Evolutionary conservation across 768 basidiomycete species (phyloP), one percentile per base, ranked within the genome.

Genomic region (Hemileccinum rubropunctum): DNA sequence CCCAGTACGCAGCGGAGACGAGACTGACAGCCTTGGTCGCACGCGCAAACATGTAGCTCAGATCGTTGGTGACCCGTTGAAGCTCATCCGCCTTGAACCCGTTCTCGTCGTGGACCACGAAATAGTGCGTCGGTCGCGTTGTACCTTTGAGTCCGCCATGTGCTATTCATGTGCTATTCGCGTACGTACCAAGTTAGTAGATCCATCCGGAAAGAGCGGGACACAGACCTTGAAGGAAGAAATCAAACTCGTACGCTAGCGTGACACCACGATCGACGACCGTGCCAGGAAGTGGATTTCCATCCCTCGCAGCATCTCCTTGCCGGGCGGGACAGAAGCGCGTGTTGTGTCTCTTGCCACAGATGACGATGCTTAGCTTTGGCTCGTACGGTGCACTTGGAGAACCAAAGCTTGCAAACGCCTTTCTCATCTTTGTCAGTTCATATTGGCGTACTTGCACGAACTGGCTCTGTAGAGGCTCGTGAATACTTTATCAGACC

Each of bases 41-140:
- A 6, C 82, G 75, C n/a, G 74, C 74, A 61, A 81, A 83, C 64
- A 78, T 75, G 64, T 78, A 83, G 55, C 73, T 75, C 41, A 82
- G 60, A 52, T 75, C 69, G 65, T 79, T 74, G 4, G 79, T 79
- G 41, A 82, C 66, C 18, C 61, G 63, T 47, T 84, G 79, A 5
- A 82, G 65, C 30, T 62, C 65, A 56, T 83, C 78, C 11, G 81
- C 73, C 6, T 56, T 58, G 58, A 83, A 72, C 14, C 60, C 59
- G 53, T 75, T 77, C 58, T 82, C 79, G 64, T 82, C 79, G 57
- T 77, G 74, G 14, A 80, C 69, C 45, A 79, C 78, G 52, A 73
- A 78, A 62, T 81, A 80, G 57, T 80, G 80, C 5, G 79, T 79
- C 13, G 79, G 77, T 9, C 72, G 65, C 2, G 75, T 72, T 6